Evolutionary conservation across 305 asterid species (phyloP), one percentile per base, ranked within the genome.

Genomic region (Salvia sclarea): DNA sequence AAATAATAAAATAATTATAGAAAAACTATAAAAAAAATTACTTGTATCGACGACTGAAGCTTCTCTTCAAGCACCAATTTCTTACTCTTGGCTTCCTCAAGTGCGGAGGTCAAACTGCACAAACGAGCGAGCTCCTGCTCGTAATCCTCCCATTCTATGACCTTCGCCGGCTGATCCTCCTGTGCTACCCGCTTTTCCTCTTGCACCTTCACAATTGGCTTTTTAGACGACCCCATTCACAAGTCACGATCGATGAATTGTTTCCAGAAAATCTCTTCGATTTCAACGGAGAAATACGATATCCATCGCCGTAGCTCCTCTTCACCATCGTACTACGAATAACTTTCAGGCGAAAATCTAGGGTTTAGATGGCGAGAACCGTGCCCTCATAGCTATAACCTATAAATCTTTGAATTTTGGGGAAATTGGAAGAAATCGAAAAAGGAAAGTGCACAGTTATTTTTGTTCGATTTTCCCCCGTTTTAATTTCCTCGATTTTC

Each of bases 131-230:
- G 75, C 76, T 90, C 98, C 49, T 88, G 97, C 64, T 93, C 94
- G 72, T 86, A 93, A 84, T 93, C 98, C 81, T 90, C 96, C 97
- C 97, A 92, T 67, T 88, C 87, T 49, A 92, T 53, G 4, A 82
- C 72, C 84, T 84, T 83, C 56, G 63, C 78, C 24, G 66, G 72
- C 57, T 78, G 78, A 76, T 80, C 83, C 69, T 72, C 83, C 64
- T 70, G 66, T 67, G 50, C 75, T 59, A 58, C 70, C 47, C 69
- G 70, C 72, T 81, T 81, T 49, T 80, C 83, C 67, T 75, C 82
- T 53, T 53, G 77, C 21, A 20, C 78, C 76, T 84, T 82, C 79
- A 78, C 81, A 68, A 58, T 62, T 41, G 82, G 78, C 73, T 80
- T 78, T 65, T 75, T 84, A 48, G 82, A 68, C 64, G 84, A 72